These are phyloP conservation scores for Saccharomyces hybrid DNA, from an alignment of 1,139 yeast genomes.

Conservation along the genomic window DNA sequence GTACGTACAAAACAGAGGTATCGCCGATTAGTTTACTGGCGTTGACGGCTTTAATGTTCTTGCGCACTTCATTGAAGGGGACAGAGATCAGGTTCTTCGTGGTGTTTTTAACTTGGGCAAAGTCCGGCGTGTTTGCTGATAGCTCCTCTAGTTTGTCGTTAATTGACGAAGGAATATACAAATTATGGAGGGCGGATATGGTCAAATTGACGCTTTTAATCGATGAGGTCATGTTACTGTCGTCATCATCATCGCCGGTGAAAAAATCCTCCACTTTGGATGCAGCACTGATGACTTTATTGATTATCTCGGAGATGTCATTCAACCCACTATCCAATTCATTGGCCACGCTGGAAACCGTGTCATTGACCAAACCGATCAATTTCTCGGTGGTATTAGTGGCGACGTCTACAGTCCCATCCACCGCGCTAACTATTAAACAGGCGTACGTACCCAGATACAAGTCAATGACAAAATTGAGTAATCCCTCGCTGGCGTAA, in stretches of 20 bases:
- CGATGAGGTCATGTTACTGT: conserved; percentile 26
- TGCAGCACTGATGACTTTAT: conserved; percentile 40
- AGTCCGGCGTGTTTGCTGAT: conserved; percentile 46
- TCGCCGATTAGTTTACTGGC: conserved; percentile 18
- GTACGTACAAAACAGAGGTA: conserved; percentile 22
- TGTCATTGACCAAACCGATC: conserved; percentile 50
- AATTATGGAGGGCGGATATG: conserved; percentile 43
- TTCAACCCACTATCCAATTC: conserved; percentile 57
- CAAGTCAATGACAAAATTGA: conserved; percentile 60
- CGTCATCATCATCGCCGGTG: conserved; percentile 37
- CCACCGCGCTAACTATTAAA: conserved; percentile 61
- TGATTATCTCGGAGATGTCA: conserved; percentile 46
- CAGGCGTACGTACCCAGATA: conserved; percentile 84
- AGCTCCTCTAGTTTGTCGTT: conserved; percentile 44
- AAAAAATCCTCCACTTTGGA: conserved; percentile 47
- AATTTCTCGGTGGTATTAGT: conserved; percentile 62
- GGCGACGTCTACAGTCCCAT: conserved; percentile 66
- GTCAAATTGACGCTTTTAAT: conserved; percentile 50
- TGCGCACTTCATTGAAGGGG: conserved; percentile 49
- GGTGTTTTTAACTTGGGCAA: conserved; percentile 45
- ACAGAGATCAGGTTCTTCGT: conserved; percentile 39
- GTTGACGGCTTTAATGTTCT: conserved; percentile 32
- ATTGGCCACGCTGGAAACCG: conserved; percentile 45
- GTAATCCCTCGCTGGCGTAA: conserved; percentile 49
- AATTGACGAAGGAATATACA: conserved; percentile 58